These are phyloP conservation scores for Mucor circinelloides DNA, from an alignment of 371 early-diverging fungal species.

Conservation along the genomic window DNA sequence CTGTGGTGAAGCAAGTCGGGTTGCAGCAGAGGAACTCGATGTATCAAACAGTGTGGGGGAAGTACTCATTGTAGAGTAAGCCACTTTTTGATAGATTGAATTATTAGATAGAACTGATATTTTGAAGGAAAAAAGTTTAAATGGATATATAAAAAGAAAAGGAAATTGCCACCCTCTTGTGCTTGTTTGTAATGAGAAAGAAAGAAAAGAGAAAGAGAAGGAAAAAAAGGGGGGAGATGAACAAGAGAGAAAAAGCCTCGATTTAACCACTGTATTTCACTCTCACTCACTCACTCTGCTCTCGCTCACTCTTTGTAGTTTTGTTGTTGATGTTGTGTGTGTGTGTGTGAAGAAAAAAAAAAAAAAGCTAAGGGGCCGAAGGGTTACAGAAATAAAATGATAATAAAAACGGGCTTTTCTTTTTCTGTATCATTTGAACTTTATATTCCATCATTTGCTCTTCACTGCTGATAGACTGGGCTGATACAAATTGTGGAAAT, in stretches of 20 bases:
- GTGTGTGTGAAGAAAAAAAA: conserved; percentile 7
- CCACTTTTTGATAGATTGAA: conserved; percentile 7
- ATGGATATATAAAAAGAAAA: conserved; percentile 1
- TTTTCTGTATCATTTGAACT: conserved; percentile 4
- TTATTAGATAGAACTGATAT: not conserved
- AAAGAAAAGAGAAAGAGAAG: conserved; percentile 5
- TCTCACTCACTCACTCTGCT: not conserved
- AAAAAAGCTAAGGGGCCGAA: conserved; percentile 25
- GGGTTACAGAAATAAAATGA: conserved; percentile 22
- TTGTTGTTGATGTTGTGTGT: conserved; percentile 1
- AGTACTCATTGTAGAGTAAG: conserved; percentile 23
- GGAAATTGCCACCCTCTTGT: not conserved
- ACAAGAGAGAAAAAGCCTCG: not conserved
- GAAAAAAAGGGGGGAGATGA: not conserved
- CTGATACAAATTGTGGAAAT: not conserved
- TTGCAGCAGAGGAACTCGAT: conserved; percentile 26
- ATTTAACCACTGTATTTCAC: too few species aligned
- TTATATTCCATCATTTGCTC: not conserved
- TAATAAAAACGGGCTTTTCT: conserved; percentile 4
- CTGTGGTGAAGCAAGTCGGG: conserved; percentile 22
- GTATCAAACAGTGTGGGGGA: conserved; percentile 26
- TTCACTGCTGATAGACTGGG: not conserved
- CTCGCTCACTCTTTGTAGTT: not conserved
- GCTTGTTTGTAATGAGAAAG: not conserved
- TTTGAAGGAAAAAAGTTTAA: conserved; percentile 1